A percentile compares a stretch with the other conserved stretches of the same genome.
These are phyloP conservation scores for Mycena alexandri DNA, from an alignment of 768 basidiomycete genomes.

Conservation along the genomic window DNA sequence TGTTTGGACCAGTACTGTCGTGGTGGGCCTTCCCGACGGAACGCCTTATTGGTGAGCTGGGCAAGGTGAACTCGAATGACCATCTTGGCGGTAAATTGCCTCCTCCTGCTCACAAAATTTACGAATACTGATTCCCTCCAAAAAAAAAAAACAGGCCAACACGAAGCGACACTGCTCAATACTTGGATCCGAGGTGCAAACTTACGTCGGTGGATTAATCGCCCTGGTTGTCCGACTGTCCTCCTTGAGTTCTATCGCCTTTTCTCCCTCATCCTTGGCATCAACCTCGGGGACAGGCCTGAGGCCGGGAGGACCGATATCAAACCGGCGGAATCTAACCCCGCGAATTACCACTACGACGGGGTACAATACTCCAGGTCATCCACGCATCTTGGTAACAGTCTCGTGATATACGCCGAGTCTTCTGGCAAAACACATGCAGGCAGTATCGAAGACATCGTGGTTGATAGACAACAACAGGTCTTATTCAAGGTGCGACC, in stretches of 20 bases:
- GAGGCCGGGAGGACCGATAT: background rate
- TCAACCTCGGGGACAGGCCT: constrained; percentile 14
- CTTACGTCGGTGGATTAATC: constrained; percentile 38
- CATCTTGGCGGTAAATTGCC: constrained; percentile 41
- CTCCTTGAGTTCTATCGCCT: constrained; percentile 24
- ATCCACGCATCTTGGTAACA: constrained; percentile 25
- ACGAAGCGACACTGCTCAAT: constrained; percentile 26
- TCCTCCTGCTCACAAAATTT: background rate
- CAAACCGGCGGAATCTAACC: background rate
- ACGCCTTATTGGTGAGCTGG: constrained; percentile 50
- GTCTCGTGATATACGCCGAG: constrained; percentile 17
- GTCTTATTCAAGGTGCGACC: no score
- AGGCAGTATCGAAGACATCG: no score
- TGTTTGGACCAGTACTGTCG: constrained; percentile 48
- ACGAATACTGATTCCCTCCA: background rate
- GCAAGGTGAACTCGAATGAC: constrained; percentile 49
- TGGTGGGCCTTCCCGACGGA: constrained; percentile 59
- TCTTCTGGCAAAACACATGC: background rate
- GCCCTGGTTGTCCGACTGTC: constrained; percentile 34
- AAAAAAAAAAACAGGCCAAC: no score
- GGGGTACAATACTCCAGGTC: constrained; percentile 20
- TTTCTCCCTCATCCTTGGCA: constrained; percentile 26
- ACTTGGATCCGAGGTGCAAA: constrained; percentile 27
- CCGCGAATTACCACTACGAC: constrained; percentile 7
- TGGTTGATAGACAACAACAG: no score